These are phyloP conservation scores for Sporisorium scitamineum DNA, from an alignment of 1,284 basidiomycete species.

Conservation along the genomic window DNA sequence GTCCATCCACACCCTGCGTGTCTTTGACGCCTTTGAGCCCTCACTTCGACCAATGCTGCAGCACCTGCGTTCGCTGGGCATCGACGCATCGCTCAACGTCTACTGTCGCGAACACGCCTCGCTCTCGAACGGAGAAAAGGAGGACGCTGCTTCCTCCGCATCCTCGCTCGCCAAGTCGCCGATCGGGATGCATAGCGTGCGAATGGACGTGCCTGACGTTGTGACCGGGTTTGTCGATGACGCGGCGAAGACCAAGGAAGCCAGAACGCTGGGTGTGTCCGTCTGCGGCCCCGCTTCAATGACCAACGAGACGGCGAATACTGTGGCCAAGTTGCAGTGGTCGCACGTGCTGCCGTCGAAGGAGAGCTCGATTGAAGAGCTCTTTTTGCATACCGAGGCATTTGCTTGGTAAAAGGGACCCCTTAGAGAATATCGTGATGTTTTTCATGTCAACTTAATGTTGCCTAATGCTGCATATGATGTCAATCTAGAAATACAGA, in stretches of 20 bases:
- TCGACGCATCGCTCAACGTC: slow-evolving; percentile 33
- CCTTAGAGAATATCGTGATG: neutral
- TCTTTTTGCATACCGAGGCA: slow-evolving; percentile 44
- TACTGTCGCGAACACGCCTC: slow-evolving; percentile 15
- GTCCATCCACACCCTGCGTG: slow-evolving; percentile 18
- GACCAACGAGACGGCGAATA: slow-evolving; percentile 45
- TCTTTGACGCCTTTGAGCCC: slow-evolving; percentile 27
- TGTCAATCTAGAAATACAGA: slow-evolving; percentile 40
- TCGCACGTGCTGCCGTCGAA: slow-evolving; percentile 22
- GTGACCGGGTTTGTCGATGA: slow-evolving; percentile 14
- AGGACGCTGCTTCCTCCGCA: neutral
- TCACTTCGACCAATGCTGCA: slow-evolving; percentile 21
- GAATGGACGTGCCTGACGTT: slow-evolving; percentile 15
- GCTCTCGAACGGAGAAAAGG: neutral
- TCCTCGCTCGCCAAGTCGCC: slow-evolving; percentile 6
- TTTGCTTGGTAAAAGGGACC: slow-evolving; percentile 36
- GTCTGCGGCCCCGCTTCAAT: slow-evolving; percentile 49
- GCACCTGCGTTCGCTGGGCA: slow-evolving; percentile 18
- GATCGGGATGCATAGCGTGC: slow-evolving; percentile 14
- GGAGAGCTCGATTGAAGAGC: slow-evolving; percentile 17
- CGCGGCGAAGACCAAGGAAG: neutral
- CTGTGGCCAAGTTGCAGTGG: slow-evolving; percentile 34
- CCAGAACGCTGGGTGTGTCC: slow-evolving; percentile 24
- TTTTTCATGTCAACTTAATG: neutral
- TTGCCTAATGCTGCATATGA: neutral